These are phyloP conservation scores for Zygnema cylindricum DNA, from an alignment of 139 green algal genomes.

Conservation along the genomic window DNA sequence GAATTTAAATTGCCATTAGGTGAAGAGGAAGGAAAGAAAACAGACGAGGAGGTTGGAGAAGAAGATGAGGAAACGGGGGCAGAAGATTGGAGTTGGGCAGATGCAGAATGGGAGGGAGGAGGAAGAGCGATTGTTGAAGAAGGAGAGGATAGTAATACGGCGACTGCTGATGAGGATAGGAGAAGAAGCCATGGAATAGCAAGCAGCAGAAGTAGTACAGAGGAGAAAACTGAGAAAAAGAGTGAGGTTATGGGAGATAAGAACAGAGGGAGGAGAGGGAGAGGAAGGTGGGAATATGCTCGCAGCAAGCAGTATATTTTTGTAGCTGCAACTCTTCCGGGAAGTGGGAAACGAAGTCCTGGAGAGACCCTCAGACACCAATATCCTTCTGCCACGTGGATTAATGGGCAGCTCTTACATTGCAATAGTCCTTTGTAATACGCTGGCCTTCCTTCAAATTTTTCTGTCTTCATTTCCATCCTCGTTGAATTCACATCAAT, in stretches of 20 bases:
- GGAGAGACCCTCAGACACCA: slow-evolving; percentile 44
- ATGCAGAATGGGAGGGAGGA: slow-evolving; percentile 14
- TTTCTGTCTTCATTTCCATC: too few species aligned
- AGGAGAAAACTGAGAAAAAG: slow-evolving; percentile 8
- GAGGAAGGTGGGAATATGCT: slow-evolving; percentile 22
- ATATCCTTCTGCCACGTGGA: slow-evolving; percentile 47
- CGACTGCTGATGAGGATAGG: not conserved
- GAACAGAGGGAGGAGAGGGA: not conserved
- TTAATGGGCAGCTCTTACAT: slow-evolving; percentile 48
- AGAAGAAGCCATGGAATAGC: not conserved
- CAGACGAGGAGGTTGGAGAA: slow-evolving; percentile 7
- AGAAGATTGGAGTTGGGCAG: slow-evolving; percentile 50
- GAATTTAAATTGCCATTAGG: not conserved
- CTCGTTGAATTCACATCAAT: too few species aligned
- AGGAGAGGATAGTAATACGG: not conserved
- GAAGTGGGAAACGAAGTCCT: slow-evolving; percentile 65
- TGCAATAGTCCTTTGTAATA: slow-evolving; percentile 38
- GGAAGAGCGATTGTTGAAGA: not conserved
- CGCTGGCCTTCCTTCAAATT: too few species aligned
- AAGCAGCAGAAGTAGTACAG: not conserved
- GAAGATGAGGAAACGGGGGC: not conserved
- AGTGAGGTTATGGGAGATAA: not conserved
- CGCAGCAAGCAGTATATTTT: slow-evolving; percentile 88
- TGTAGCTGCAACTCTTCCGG: slow-evolving; percentile 89
- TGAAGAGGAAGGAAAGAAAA: not conserved